Evolutionary conservation across 2,329 filamentous ascomycete genomes (phyloP).

Genomic region (Aspergillus sp.): DNA sequence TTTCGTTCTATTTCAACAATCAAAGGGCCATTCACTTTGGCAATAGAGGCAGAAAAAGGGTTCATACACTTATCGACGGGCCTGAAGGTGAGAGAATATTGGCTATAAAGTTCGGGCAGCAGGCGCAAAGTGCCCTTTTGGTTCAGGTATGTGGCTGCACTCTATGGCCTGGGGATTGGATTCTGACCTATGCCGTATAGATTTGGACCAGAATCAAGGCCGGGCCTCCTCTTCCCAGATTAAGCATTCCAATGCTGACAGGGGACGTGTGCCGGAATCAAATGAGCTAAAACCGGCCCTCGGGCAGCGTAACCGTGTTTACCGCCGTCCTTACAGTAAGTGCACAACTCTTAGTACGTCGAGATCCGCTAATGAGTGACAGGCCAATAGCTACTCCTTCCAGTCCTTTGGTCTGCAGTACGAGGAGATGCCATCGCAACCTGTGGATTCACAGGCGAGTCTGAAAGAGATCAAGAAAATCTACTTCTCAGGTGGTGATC

Average conservation of each 20-base stretch:
- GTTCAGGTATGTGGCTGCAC: background rate
- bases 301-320: background rate
- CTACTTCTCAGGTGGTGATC: background rate
- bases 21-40: background rate
- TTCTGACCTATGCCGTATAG: background rate
- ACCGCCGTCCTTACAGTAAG: background rate
- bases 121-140: background rate
- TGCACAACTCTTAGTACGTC: background rate
- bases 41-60: background rate
- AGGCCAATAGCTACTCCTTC: constrained; percentile 2
- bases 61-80: background rate
- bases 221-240: background rate
- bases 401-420: constrained; percentile 8
- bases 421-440: background rate
- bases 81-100: background rate
- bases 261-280: background rate
- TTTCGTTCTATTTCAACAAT: background rate
- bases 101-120: background rate
- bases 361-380: background rate
- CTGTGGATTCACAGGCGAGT: background rate
- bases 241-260: background rate
- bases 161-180: background rate
- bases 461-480: constrained; percentile 1
- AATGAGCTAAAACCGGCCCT: background rate
- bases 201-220: background rate